These are phyloP conservation scores for Rickenella mellea DNA, from an alignment of 768 basidiomycete species.

Conservation along the genomic window DNA sequence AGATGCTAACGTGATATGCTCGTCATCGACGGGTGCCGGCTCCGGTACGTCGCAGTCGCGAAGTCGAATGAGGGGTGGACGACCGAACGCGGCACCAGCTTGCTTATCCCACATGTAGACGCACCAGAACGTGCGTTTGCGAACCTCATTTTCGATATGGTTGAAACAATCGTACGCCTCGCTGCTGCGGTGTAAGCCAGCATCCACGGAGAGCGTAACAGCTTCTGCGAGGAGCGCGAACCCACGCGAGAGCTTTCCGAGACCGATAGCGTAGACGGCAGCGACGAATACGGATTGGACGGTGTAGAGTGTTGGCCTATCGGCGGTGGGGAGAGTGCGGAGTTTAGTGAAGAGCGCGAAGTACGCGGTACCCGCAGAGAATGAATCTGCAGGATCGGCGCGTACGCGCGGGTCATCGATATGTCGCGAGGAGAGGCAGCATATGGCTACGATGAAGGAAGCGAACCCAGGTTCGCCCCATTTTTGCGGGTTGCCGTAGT, in stretches of 20 bases:
- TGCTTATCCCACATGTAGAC: constrained; percentile 97
- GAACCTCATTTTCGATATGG: constrained; percentile 81
- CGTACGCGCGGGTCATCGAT: constrained; percentile 88
- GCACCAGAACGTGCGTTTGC: constrained; percentile 95
- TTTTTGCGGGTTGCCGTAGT: constrained; percentile 89
- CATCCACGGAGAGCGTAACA: constrained; percentile 80
- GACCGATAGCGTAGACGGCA: constrained; percentile 87
- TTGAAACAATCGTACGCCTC: constrained; percentile 84
- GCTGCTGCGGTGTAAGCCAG: constrained; percentile 79
- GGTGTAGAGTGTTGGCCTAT: constrained; percentile 84
- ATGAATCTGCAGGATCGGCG: constrained; percentile 69
- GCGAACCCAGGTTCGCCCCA: constrained; percentile 96
- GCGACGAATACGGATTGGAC: constrained; percentile 86
- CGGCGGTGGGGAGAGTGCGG: constrained; percentile 81
- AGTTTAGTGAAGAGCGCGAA: constrained; percentile 83
- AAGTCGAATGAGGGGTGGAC: constrained; percentile 78
- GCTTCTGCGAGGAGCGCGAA: constrained; percentile 82
- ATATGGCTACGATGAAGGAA: constrained; percentile 87
- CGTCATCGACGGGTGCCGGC: constrained; percentile 79
- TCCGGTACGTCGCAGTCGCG: constrained; percentile 90
- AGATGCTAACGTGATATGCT: constrained; percentile 72
- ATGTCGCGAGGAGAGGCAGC: constrained; percentile 85
- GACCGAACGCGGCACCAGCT: constrained; percentile 78
- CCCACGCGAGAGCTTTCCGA: constrained; percentile 81
- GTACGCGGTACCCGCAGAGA: constrained; percentile 86